Conservation (phyloP, 2,329 filamentous ascomycete genomes). For the Xylariaceae sp. region DNA sequence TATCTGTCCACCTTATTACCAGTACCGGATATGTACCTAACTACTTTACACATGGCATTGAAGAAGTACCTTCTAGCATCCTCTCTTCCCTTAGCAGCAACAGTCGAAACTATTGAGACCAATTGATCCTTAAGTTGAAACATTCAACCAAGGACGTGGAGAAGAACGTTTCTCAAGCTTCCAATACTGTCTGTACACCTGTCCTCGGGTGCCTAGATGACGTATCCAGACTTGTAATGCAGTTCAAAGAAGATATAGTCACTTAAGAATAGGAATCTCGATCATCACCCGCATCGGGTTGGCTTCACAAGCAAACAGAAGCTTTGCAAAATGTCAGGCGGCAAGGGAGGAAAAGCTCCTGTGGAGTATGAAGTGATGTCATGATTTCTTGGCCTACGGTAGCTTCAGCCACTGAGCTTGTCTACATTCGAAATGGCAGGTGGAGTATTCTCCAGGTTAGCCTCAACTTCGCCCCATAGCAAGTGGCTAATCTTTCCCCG, state of each 20-base stretch:
- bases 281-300: constrained; percentile 1
- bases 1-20: too few species aligned
- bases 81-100: too few species aligned
- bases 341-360: constrained; percentile 36
- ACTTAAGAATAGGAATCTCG: constrained; percentile 14
- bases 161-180: not conserved
- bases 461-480: not conserved
- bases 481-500: not conserved
- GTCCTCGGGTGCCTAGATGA: constrained; percentile 5
- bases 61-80: too few species aligned
- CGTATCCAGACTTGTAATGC: constrained; percentile 10
- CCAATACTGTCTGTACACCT: not conserved
- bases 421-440: not conserved
- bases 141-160: too few species aligned
- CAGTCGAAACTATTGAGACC: too few species aligned
- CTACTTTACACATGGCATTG: too few species aligned
- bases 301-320: not conserved
- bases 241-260: not conserved
- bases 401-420: constrained; percentile 21
- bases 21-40: too few species aligned
- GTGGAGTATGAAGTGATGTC: constrained; percentile 35
- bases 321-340: not conserved
- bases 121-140: too few species aligned
- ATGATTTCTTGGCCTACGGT: constrained; percentile 23
- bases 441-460: too few species aligned